phyloP scores from a whole-genome alignment of 352 stramenopile genomes.

The Phytophthora lateralis region DNA sequence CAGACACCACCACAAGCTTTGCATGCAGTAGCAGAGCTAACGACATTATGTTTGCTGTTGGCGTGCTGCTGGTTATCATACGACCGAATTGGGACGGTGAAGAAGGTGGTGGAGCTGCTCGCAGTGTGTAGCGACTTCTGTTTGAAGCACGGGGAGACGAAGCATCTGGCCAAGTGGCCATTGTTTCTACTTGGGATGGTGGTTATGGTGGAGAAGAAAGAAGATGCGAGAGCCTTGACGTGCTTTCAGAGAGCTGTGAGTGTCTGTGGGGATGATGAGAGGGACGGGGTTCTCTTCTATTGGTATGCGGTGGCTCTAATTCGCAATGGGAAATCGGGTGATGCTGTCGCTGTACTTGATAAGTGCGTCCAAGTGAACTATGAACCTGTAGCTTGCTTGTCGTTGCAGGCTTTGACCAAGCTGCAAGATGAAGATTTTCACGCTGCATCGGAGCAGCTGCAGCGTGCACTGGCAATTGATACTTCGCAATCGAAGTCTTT shows the following conservation, averaged over 20 bases:
- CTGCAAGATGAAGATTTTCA: slow-evolving; percentile 43
- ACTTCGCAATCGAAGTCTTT: slow-evolving; percentile 48
- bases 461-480: slow-evolving; percentile 66
- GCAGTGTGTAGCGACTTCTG: slow-evolving; percentile 19
- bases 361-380: slow-evolving; percentile 55
- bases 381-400: slow-evolving; percentile 50
- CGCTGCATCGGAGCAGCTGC: slow-evolving; percentile 48
- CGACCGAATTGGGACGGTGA: slow-evolving; percentile 22
- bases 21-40: slow-evolving; percentile 15
- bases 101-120: slow-evolving; percentile 35
- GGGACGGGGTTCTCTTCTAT: slow-evolving; percentile 43
- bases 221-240: slow-evolving; percentile 33
- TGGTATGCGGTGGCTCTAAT: slow-evolving; percentile 64
- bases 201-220: slow-evolving; percentile 28
- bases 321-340: slow-evolving; percentile 15
- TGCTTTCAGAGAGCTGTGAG: slow-evolving; percentile 36
- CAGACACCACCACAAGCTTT: background rate
- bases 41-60: slow-evolving; percentile 35
- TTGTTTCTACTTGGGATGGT: slow-evolving; percentile 57
- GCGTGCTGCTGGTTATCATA: slow-evolving; percentile 41
- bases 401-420: slow-evolving; percentile 52
- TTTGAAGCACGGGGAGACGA: slow-evolving; percentile 4
- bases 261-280: background rate
- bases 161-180: slow-evolving; percentile 29
- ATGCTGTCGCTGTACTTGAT: slow-evolving; percentile 43